Evolutionary conservation across 305 asterid species (phyloP).

Genomic region (Plantago rigida): DNA sequence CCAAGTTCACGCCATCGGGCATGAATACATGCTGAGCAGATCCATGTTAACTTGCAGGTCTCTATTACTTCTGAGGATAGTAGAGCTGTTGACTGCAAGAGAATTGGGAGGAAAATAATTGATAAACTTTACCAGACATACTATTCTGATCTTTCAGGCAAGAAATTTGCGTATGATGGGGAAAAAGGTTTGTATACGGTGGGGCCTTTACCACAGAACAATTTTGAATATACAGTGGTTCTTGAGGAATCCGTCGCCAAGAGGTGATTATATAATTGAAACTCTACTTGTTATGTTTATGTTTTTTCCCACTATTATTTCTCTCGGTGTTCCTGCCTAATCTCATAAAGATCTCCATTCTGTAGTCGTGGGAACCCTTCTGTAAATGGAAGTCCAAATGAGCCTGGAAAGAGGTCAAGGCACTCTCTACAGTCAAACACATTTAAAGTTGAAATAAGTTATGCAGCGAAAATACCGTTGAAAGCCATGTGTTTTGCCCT

Average conservation of each 20-base stretch:
- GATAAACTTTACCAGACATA: constrained; percentile 61
- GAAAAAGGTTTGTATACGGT: constrained; percentile 62
- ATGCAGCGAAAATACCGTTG: constrained; percentile 68
- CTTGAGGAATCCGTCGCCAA: constrained; percentile 63
- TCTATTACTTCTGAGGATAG: constrained; percentile 51
- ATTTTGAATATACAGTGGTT: constrained; percentile 45
- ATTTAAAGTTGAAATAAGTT: constrained; percentile 56
- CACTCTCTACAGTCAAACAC: constrained; percentile 40
- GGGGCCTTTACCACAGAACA: constrained; percentile 68
- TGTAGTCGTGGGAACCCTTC: constrained; percentile 35
- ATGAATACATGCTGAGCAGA: constrained; percentile 16
- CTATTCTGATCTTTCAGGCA: constrained; percentile 64
- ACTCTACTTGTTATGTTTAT: constrained; percentile 16
- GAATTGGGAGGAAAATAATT: constrained; percentile 56
- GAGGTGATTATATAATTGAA: constrained; percentile 34
- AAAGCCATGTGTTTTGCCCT: constrained; percentile 47
- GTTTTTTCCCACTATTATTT: constrained; percentile 14
- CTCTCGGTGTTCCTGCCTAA: constrained; percentile 21
- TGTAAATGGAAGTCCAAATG: constrained; percentile 35
- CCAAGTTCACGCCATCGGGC: constrained; percentile 9
- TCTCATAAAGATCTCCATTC: constrained; percentile 18
- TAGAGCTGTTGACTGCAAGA: constrained; percentile 41
- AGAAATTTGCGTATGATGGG: constrained; percentile 75
- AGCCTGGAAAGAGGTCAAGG: constrained; percentile 57
- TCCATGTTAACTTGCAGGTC: constrained; percentile 44